phyloP scores from a whole-genome alignment of 2,329 filamentous ascomycete species.

The Fusarium incarnatum region DNA sequence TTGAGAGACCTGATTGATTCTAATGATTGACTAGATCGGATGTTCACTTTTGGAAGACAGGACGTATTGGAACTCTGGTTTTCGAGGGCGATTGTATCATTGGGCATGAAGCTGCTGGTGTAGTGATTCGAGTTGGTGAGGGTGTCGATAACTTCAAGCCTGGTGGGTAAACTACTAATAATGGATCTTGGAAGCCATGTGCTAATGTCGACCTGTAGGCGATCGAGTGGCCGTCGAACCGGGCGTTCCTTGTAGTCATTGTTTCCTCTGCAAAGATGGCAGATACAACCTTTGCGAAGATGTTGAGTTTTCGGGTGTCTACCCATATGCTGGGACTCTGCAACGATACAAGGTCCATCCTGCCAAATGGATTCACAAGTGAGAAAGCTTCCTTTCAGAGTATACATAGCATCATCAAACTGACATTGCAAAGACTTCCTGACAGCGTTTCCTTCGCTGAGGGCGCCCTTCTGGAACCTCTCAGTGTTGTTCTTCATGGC shows the following conservation, averaged over 20 bases:
- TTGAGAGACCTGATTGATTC: background rate
- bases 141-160: conserved; percentile 64
- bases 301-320: conserved; percentile 71
- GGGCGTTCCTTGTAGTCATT: conserved; percentile 71
- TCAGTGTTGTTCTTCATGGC: conserved; percentile 72
- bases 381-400: background rate
- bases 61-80: conserved; percentile 71
- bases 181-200: background rate
- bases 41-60: conserved; percentile 75
- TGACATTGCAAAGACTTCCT: conserved; percentile 57
- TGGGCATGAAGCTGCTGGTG: conserved; percentile 72
- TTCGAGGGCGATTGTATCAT: conserved; percentile 73
- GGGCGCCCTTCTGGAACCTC: conserved; percentile 72
- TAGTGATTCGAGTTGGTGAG: conserved; percentile 68
- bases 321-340: conserved; percentile 69
- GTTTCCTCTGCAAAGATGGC: conserved; percentile 69
- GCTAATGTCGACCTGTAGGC: conserved; percentile 50
- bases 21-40: conserved; percentile 62
- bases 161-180: conserved; percentile 44
- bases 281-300: conserved; percentile 73
- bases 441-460: conserved; percentile 67
- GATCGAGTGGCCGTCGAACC: conserved; percentile 76
- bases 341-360: conserved; percentile 72
- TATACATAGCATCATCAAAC: background rate
- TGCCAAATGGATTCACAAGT: conserved; percentile 69